phyloP scores from a whole-genome alignment of 2,329 filamentous ascomycete genomes.

The Akanthomyces uredinophilus region DNA sequence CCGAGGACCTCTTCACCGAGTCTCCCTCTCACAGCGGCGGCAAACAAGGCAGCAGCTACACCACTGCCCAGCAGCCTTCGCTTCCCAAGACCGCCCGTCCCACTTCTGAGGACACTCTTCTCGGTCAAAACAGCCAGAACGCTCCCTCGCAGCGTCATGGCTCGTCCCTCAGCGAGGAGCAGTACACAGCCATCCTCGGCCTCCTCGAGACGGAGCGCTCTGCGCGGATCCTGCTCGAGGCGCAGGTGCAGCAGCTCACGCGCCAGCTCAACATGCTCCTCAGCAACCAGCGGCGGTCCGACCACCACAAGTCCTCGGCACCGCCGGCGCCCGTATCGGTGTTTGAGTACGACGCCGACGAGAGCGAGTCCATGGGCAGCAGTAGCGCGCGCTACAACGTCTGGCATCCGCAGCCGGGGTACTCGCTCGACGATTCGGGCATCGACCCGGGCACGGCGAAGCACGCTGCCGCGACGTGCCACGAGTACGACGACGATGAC shows the following conservation, averaged over 20 bases:
- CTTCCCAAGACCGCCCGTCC: slow-evolving; percentile 27
- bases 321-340: slow-evolving; percentile 26
- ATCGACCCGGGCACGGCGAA: slow-evolving; percentile 16
- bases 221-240: slow-evolving; percentile 50
- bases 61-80: background rate
- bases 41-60: background rate
- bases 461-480: slow-evolving; percentile 20
- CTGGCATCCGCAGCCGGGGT: background rate
- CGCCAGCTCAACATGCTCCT: slow-evolving; percentile 41
- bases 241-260: slow-evolving; percentile 49
- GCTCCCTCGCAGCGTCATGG: slow-evolving; percentile 28
- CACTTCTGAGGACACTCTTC: slow-evolving; percentile 25
- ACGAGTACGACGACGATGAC: slow-evolving; percentile 23
- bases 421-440: slow-evolving; percentile 6
- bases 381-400: slow-evolving; percentile 12
- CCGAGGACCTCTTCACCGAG: background rate
- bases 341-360: slow-evolving; percentile 39
- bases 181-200: slow-evolving; percentile 45
- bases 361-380: slow-evolving; percentile 15
- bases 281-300: background rate
- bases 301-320: background rate
- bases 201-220: slow-evolving; percentile 54
- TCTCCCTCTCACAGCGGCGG: background rate
- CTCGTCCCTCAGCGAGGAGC: slow-evolving; percentile 36
- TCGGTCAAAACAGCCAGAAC: background rate